phyloP scores from a whole-genome alignment of 2,329 filamentous ascomycete species.

The Lasiodiplodia gonubiensis region DNA sequence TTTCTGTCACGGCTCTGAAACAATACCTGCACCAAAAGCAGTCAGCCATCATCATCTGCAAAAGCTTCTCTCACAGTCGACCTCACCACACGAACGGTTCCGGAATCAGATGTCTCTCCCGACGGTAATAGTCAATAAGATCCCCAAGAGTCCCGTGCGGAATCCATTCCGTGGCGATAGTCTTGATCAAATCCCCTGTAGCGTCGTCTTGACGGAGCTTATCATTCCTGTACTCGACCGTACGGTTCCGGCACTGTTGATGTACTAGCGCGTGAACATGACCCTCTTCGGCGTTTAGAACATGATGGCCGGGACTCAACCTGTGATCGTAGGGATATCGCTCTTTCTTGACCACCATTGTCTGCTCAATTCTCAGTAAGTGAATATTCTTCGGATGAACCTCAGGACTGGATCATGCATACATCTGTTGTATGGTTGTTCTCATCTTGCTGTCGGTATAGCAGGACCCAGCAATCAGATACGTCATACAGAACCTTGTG shows the following conservation, averaged over 20 bases:
- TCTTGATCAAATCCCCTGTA: not conserved
- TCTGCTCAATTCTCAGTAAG: not conserved
- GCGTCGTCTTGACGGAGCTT: not conserved
- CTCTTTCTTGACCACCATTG: not conserved
- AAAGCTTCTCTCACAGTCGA: too few relatives aligned
- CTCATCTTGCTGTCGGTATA: not conserved
- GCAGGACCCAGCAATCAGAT: not conserved
- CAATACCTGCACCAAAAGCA: not conserved
- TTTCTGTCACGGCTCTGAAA: not conserved
- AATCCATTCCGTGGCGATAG: not conserved
- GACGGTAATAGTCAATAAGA: not conserved
- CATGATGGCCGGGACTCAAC: not conserved
- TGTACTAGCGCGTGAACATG: not conserved
- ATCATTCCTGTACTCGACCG: not conserved
- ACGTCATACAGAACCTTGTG: not conserved
- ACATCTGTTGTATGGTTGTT: not conserved
- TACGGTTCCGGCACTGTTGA: not conserved
- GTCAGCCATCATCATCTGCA: not conserved
- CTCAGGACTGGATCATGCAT: not conserved
- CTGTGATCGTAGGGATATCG: not conserved
- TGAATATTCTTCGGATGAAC: too few relatives aligned
- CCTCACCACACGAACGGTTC: constrained; percentile 6
- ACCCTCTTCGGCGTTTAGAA: not conserved
- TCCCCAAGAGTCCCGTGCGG: not conserved
- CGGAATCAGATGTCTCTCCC: not conserved